phyloP scores from a whole-genome alignment of 371 early-diverging fungal species.

The Mucor saturninus region DNA sequence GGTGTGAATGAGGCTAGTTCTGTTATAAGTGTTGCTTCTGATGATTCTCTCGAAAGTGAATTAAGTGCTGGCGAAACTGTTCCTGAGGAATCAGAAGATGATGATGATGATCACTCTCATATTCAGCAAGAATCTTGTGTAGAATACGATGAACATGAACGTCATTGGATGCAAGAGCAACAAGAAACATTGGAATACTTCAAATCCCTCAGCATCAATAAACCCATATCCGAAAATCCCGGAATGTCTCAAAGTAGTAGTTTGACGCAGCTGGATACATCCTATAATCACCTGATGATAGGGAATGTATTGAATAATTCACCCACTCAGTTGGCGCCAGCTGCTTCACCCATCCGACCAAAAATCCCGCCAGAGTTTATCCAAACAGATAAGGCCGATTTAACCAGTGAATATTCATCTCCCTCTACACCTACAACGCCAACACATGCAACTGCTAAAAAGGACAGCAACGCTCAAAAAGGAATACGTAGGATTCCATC shows the following conservation, averaged over 20 bases:
- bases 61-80: conserved; percentile 33
- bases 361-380: background rate
- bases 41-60: conserved; percentile 37
- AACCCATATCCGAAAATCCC: background rate
- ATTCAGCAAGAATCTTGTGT: conserved; percentile 15
- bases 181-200: conserved; percentile 33
- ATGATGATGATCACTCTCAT: conserved; percentile 15
- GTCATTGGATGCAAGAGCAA: conserved; percentile 29
- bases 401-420: conserved; percentile 2
- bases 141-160: conserved; percentile 23
- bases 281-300: background rate
- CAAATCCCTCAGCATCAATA: background rate
- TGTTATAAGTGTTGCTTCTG: conserved; percentile 26
- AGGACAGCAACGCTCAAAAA: background rate
- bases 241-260: background rate
- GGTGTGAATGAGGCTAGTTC: conserved; percentile 12
- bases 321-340: background rate
- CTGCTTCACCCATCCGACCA: background rate
- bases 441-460: background rate
- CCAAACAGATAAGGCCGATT: background rate
- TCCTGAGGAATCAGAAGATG: conserved; percentile 16
- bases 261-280: conserved; percentile 1
- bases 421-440: conserved; percentile 7
- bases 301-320: background rate
- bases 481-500: conserved; percentile 40